Percentiles rank a stretch among this genome's conserved stretches.
Evolutionary conservation across 306 rosid genomes (phyloP).

Genomic region (Sesbania bispinosa): DNA sequence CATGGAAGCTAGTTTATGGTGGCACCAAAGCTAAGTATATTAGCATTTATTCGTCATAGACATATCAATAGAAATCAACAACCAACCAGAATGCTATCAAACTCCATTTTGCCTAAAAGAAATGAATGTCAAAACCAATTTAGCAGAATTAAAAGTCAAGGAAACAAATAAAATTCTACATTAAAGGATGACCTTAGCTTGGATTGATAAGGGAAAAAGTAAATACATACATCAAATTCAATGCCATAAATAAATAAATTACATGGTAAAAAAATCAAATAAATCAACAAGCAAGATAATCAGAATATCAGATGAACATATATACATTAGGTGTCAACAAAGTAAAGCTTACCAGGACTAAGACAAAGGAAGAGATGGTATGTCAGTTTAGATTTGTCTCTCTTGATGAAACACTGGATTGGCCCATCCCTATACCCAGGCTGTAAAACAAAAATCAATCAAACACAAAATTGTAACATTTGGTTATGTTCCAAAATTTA

Average conservation of each 20-base stretch:
- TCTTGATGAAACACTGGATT: constrained; percentile 89
- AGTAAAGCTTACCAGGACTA: constrained; percentile 66
- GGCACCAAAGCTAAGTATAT: neutral
- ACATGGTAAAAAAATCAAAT: neutral
- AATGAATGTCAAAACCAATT: neutral
- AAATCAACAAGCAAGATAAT: neutral
- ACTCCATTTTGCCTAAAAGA: neutral
- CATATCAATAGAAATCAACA: neutral
- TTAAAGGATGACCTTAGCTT: neutral
- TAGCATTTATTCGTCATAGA: neutral
- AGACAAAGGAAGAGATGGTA: constrained; percentile 93
- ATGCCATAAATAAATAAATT: neutral
- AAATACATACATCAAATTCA: neutral
- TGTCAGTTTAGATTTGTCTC: constrained; percentile 83
- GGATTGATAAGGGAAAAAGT: neutral
- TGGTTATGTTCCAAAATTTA: neutral
- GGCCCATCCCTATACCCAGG: constrained; percentile 87
- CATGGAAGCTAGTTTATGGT: neutral
- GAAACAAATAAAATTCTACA: neutral
- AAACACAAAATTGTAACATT: neutral
- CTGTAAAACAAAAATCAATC: constrained; percentile 37
- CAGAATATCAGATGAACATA: no score
- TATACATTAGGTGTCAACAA: neutral
- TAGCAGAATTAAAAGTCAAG: constrained; percentile 4
- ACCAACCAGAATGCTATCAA: neutral